Base-by-base conservation (phyloP, 495 filamentous ascomycete genomes). In the Talaromyces thailandensis region DNA sequence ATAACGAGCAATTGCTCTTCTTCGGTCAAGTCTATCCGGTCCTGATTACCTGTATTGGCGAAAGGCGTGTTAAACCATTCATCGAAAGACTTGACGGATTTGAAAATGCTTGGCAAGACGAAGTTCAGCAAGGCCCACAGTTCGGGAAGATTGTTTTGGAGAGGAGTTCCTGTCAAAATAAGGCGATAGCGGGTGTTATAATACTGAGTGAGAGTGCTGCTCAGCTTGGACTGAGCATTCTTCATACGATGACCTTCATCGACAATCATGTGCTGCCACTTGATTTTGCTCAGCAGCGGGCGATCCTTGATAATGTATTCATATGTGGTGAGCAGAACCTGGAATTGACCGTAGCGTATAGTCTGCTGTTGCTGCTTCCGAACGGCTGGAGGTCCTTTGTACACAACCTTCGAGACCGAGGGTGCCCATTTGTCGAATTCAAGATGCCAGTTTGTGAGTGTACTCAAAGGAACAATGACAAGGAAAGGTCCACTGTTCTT, bases 21-120 rank as follows among this genome's bases (percentile, higher is more conserved):
- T 92, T 98, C 94, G 11, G 89, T 93, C 62, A 98, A 81, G 62
- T 96, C 93, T 90, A 98, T 98, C 78, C 93, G 96, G 70, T 98
- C 94, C 72, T 97, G 92, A 55, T 89, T 88, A 75, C 94, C 94
- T 9, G 95, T 98, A 74, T 98, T 98, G 56, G 95, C 95, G 72
- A 98, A 98, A 0, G 94, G 94, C 3, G 94, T 98, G 74, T 97
- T 98, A 82, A 98, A 98, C 94, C 94, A 98, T 73, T 98, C 94
- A 73, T 98, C 94, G 68, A 98, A 98, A 8, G 92, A 96, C 75
- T 96, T 98, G 53, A 95, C 93, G 0, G 95, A 98, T 71, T 98
- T 98, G 86, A 98, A 98, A 66, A 98, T 98, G 64, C 90, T 98
- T 8, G 94, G 94, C 24, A 98, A 82, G 24, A 97, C 95, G 73